Evolutionary conservation across 2,329 filamentous ascomycete genomes (phyloP).

Genomic region (Keithomyces neogunnii): DNA sequence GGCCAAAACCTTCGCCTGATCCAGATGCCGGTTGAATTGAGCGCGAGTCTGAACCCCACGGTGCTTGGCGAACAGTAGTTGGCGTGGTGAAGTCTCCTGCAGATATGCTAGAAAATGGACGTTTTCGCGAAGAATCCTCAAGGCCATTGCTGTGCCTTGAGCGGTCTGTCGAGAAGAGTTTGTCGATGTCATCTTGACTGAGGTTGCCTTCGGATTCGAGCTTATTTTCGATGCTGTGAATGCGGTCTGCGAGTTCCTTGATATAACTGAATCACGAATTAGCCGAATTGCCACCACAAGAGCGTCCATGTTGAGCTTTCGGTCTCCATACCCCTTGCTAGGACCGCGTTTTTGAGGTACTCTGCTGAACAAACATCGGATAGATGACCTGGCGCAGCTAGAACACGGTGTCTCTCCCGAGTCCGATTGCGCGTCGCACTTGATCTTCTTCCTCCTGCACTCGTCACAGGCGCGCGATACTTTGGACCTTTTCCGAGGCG

Average conservation of each 20-base stretch:
- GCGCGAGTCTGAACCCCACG: conserved; percentile 40
- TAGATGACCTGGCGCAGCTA: conserved; percentile 69
- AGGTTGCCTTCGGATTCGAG: conserved; percentile 45
- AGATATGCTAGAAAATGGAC: conserved; percentile 41
- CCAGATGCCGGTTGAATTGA: conserved; percentile 32
- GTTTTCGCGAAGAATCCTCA: conserved; percentile 30
- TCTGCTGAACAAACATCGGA: conserved; percentile 75
- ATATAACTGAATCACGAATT: conserved; percentile 55
- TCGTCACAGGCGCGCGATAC: conserved; percentile 86
- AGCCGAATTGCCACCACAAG: conserved; percentile 2
- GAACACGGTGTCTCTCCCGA: conserved; percentile 66
- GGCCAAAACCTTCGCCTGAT: conserved; percentile 21
- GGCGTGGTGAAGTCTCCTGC: conserved; percentile 32
- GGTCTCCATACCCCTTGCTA: conserved; percentile 63
- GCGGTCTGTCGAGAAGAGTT: conserved; percentile 26
- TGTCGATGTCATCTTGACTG: conserved; percentile 38
- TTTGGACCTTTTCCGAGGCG: conserved; percentile 71
- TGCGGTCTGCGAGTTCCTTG: conserved; percentile 79
- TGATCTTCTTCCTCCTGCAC: conserved; percentile 81
- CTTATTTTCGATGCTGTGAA: conserved; percentile 75
- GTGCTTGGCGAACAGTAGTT: conserved; percentile 30
- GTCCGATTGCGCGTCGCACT: conserved; percentile 75
- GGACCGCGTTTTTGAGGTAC: conserved; percentile 83
- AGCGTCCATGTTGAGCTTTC: background rate
- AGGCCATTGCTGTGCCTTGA: conserved; percentile 18